Conservation (phyloP, 169 alveolate genomes). For the Eimeria praecox region DNA sequence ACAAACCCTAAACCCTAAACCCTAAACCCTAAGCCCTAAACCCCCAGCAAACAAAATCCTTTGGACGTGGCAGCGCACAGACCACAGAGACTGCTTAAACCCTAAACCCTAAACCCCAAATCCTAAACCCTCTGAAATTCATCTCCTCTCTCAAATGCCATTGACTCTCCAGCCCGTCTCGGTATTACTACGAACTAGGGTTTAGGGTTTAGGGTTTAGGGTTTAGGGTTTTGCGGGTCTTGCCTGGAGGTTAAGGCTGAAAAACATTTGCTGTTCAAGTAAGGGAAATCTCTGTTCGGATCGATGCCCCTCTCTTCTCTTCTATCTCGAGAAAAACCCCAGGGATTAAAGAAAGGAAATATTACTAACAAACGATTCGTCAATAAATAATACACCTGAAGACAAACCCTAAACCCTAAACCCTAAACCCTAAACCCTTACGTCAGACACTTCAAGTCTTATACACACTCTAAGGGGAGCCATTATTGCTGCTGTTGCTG, state of each 20-base stretch:
- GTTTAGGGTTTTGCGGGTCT: conserved; percentile 13
- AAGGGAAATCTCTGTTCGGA: conserved; percentile 82
- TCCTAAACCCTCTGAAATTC: neutral
- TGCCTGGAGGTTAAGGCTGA: conserved; percentile 26
- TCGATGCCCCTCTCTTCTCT: conserved; percentile 71
- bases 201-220: neutral
- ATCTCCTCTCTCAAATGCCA: neutral
- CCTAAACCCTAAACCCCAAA: conserved; percentile 21
- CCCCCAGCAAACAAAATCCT: neutral
- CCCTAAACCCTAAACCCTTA: neutral
- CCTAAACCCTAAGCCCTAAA: neutral
- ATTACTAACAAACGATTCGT: conserved; percentile 45
- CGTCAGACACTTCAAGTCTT: neutral
- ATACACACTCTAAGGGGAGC: too few species aligned
- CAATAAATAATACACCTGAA: conserved; percentile 45
- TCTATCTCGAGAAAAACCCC: conserved; percentile 39
- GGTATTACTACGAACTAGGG: neutral
- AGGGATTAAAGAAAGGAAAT: conserved; percentile 52
- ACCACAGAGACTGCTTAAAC: neutral
- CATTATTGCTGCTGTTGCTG: too few species aligned
- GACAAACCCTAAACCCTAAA: neutral
- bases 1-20: neutral
- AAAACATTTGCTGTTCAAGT: conserved; percentile 10
- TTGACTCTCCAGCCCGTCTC: neutral
- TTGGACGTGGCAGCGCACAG: neutral